Evolutionary conservation across 2,329 filamentous ascomycete species (phyloP), one percentile per base, ranked within the genome.

Genomic region (Fusarium guadeloupense): DNA sequence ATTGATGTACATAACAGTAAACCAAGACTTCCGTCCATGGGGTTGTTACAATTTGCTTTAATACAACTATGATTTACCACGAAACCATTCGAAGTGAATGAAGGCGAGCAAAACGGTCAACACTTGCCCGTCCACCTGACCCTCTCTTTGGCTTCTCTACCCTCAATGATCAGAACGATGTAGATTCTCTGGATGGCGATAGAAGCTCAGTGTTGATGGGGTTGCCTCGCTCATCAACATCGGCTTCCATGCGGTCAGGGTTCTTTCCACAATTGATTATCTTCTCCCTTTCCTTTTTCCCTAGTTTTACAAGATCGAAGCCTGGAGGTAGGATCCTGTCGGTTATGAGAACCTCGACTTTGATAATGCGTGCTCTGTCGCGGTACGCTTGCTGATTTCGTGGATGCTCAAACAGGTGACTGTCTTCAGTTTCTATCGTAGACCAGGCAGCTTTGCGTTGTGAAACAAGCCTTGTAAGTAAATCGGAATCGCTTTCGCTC

Each of bases 331-430:
- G 71, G 9, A 73, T 31, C 3, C 54, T 57, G 65, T 85, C 81
- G 3, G 72, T 69, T 44, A 79, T 75, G 14, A 86, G 73, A 39
- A 81, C 76, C 26, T 81, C 78, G 30, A 83, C 80, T 74, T 86
- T 86, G 49, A 85, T 62, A 51, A 84, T 80, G 43, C 84, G 80
- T n/a, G 84, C 84, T 71, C 82, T 83, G 75, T 86, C 84, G 7
- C 84, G 82, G 52, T 83, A 77, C 5, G 82, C 80, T 69, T 85
- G 83, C 72, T 85, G 83, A 64, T 81, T 79, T 43, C 83, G 81
- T 3, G 69, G 68, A 14, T 72, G 62, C 37, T 81, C 74, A 48
- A 84, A 84, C 3, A 51, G 53, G 16, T 74, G 26, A 0, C 66
- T 64, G 23, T 76, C 71, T 6, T 66, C 34, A 21, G 58, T 66